Conservation (phyloP, 192 early-diverging fungal species). For the Spizellomyces punctatus region DNA sequence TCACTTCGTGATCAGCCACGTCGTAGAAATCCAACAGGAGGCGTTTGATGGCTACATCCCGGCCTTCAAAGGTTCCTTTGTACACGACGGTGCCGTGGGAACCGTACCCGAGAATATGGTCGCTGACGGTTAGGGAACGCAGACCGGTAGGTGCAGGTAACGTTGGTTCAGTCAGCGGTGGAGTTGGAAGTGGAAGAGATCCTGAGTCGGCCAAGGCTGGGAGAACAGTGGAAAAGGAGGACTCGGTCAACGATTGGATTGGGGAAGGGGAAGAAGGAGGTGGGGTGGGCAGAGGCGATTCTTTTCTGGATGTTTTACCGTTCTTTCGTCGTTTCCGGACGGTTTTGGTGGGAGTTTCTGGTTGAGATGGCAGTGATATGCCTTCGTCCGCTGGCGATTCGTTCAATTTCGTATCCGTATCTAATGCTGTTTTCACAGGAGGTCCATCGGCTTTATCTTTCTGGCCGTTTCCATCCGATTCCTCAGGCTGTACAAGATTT, state of each 20-base stretch:
- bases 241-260: background rate
- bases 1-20: constrained; percentile 92
- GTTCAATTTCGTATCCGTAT: background rate
- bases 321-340: no score
- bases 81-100: constrained; percentile 97
- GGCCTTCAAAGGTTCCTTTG: constrained; percentile 89
- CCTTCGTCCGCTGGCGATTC: background rate
- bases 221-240: background rate
- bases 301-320: no score
- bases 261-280: no score
- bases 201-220: background rate
- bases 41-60: constrained; percentile 92
- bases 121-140: constrained; percentile 60
- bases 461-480: background rate
- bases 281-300: no score
- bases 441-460: background rate
- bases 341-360: no score
- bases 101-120: constrained; percentile 77
- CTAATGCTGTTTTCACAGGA: background rate
- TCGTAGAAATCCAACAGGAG: constrained; percentile 95
- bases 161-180: background rate
- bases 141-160: constrained; percentile 30
- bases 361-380: no score
- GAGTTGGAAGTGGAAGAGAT: background rate
- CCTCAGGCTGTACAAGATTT: constrained; percentile 19